phyloP scores from a whole-genome alignment of 371 early-diverging fungal genomes.

The Enterospora canceri region DNA sequence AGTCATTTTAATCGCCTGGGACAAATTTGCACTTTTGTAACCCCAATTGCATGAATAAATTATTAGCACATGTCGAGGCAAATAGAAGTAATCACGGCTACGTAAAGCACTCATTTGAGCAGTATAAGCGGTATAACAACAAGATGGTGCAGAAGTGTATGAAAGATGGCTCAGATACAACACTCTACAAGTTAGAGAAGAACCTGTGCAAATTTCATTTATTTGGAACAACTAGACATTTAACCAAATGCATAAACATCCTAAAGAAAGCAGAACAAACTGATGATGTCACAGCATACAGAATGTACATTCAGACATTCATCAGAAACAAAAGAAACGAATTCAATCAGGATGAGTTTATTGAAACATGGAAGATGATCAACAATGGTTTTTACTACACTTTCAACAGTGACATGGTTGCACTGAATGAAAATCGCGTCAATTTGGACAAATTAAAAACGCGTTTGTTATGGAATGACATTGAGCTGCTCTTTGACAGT shows the following conservation, averaged over 20 bases:
- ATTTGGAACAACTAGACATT: conserved; percentile 7
- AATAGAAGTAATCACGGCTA: conserved; percentile 8
- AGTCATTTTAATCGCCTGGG: neutral
- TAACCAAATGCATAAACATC: conserved; percentile 27
- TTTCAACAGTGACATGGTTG: no score
- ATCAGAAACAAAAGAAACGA: no score
- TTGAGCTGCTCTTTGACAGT: neutral
- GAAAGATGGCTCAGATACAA: neutral
- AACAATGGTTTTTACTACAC: no score
- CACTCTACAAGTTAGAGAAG: conserved; percentile 22
- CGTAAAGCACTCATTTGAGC: neutral
- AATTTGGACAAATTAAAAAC: no score
- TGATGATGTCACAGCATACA: no score
- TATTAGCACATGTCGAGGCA: neutral
- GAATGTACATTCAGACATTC: no score
- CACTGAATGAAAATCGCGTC: no score
- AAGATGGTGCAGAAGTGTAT: neutral
- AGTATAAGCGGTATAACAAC: conserved; percentile 1
- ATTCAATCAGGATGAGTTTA: no score
- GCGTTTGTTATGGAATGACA: no score
- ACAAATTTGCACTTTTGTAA: neutral
- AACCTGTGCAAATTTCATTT: conserved; percentile 23
- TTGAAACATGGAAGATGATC: no score
- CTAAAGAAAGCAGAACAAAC: neutral
- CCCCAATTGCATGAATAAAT: neutral